Base-by-base conservation (phyloP, 164 flowering plant species). In the Dillenia turbinata region DNA sequence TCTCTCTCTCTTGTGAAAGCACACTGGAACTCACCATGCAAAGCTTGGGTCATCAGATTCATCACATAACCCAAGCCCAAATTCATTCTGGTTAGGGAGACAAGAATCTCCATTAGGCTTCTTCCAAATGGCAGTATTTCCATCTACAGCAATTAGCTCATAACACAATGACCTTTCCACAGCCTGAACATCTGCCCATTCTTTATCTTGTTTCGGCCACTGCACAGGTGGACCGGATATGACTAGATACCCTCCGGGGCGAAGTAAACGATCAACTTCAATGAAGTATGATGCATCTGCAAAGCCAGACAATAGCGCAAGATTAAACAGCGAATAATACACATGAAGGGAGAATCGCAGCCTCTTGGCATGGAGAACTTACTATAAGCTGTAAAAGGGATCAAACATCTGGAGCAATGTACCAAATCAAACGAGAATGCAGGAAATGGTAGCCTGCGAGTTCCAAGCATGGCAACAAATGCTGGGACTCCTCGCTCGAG, bases 221-320 rank as follows among this genome's bases (percentile, higher is more conserved):
- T 90, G 92, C 8, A 95, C 97, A 54, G 99, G 97, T 40, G 99
- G 99, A 15, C 97, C 99, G 73, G 97, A 92, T 49, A 92, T 90
- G 44, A 95, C 96, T 5, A 92, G 63, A 66, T 92, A 90, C 40
- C 97, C 99, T 59, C 94, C 97, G 0, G 97, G 96, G 45, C 99
- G 85, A 65, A 95, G 97, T 66, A 95, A 67, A 50, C 99, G 70
- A 75, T 92, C 97, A 57, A 92, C 96, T 79, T 95, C 99, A 40
- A 88, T 69, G 73, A 95, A 92, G 68, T 95, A 95, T 68, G 97
- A 85, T 15, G 85, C 96, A 88, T 95, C 99, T 95, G 91, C 81
- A 83, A 65, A 52, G 17, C 45, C 54, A 75, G 54, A 64, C 54
- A 64, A 54, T 12, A 19, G 40, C 47, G 9, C 13, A 57, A 13